Evolutionary conservation across 306 rosid species (phyloP), one percentile per base, ranked within the genome.

Genomic region (Ormosia emarginata): DNA sequence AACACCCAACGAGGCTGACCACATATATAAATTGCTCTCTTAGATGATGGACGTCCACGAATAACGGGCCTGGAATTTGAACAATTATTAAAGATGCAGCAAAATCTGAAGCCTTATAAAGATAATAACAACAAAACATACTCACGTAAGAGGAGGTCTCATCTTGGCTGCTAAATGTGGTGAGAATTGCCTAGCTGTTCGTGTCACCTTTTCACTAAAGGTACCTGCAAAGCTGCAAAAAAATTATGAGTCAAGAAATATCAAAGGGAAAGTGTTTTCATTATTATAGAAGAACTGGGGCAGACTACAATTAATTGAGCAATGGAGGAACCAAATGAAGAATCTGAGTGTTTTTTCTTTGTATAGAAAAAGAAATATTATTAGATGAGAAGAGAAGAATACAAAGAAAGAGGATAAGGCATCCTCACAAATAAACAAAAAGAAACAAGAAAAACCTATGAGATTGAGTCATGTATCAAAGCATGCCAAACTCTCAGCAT

Each of bases 121-220:
- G 52, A 80, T 43, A 67, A 36, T 32, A 61, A 83, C 47, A 79
- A 67, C 52, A 34, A 76, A 71, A 58, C 78, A 87, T 43, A 64
- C 99, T 83, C 87, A 95, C 99, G 99, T 93, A 78, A 84, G 98
- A 81, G 99, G 91, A 81, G 97, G 99, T 85, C 99, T 88, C 98
- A 96, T 93, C 86, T 96, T 96, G 46, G 99, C 98, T 4, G 99
- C 99, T 76, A 93, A 78, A 89, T 92, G 99, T 3, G 99, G 98
- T 77, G 99, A 96, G 87, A 96, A 86, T 43, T 92, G 96, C 76
- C 99, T 87, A 55, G 93, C 92, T 53, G 98, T 88, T 87, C 98
- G 87, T 12, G 97, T 89, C 10, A 88, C 90, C 87, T 92, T 96
- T 91, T 96, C 99, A 88, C 91, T 93, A 79, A 96, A 96, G 66